Evolutionary conservation across 495 filamentous ascomycete genomes (phyloP), one percentile per base, ranked within the genome.

Genomic region (Penicillium salamii): DNA sequence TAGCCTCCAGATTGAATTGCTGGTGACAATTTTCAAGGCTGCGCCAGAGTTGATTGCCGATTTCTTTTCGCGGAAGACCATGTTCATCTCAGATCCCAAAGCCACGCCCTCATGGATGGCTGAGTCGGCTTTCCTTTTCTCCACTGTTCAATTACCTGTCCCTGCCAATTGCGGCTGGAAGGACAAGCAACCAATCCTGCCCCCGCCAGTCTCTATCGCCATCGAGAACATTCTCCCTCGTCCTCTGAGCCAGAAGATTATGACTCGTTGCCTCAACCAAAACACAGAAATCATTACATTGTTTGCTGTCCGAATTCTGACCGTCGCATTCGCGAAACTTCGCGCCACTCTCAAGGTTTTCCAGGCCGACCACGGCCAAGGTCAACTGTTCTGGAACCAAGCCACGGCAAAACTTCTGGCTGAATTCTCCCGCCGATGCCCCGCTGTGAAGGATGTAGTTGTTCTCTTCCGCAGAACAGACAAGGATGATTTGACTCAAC

Each of bases 41-140:
- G 85, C 85, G 2, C 91, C 93, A 5, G 91, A 96, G 63, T 70
- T 97, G 15, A 80, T 96, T 5, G 84, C 90, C 9, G 80, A 87
- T 55, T 97, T 91, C 63, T 97, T 96, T 55, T 74, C 80, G 41
- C 83, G 79, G 60, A 90, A 86, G 63, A 84, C 83, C 34, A 78
- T 82, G 57, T 95, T 97, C 65, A 78, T 83, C 3, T 88, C 95
- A 41, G 95, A 97, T 20, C 91, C 93, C 0, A 97, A 96, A 58
- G 75, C 91, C 8, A 90, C 90, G 1, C 78, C 89, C 0, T 92
- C 91, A 3, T 99, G 93, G 93, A 85, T 97, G 55, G 91, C 91
- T 15, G 96, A 91, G 61, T 90, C 88, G 3, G 78, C 89, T 0
- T 88, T 97, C 45, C 68, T 99, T 5, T 91, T 93, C 63, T 86